Percentiles rank a stretch among this genome's conserved stretches.
These are phyloP conservation scores for Galeopsis tetrahit DNA, from an alignment of 257 asterid genomes.

Conservation along the genomic window DNA sequence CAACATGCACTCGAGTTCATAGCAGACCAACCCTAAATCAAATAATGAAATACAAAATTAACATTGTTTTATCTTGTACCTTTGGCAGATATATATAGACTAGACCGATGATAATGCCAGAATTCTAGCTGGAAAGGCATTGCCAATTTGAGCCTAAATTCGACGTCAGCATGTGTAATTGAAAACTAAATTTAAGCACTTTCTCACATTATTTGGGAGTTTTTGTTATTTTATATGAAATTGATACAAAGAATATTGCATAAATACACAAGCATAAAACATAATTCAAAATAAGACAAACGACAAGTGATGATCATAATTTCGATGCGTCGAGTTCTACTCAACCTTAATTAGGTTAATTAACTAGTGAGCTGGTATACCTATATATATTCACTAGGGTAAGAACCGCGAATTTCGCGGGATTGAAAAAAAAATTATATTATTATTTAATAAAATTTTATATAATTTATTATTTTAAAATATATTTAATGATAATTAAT, in stretches of 20 bases:
- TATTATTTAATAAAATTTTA: too few relatives aligned
- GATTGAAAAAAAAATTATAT: too few relatives aligned
- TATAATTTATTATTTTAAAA: too few relatives aligned
- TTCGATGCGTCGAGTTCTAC: not conserved
- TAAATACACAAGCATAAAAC: conserved; percentile 19
- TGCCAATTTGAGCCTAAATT: conserved; percentile 18
- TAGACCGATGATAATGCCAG: not conserved
- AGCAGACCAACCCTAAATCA: too few relatives aligned
- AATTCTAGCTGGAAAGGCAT: conserved; percentile 17
- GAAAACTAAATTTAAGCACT: not conserved
- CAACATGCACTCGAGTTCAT: too few relatives aligned
- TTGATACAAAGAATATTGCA: conserved; percentile 28
- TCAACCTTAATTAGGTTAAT: not conserved
- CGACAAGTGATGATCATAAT: not conserved
- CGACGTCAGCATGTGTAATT: conserved; percentile 6
- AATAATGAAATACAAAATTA: too few relatives aligned
- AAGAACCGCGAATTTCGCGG: too few relatives aligned
- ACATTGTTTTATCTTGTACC: too few relatives aligned
- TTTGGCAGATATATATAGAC: too few relatives aligned
- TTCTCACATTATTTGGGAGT: not conserved
- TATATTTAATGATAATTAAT: too few relatives aligned
- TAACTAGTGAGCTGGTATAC: not conserved
- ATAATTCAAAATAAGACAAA: conserved; percentile 18
- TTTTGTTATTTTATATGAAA: conserved; percentile 20
- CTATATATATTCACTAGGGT: too few relatives aligned